Percentiles rank a stretch among this genome's conserved stretches.
phyloP scores from a whole-genome alignment of 2,329 filamentous ascomycete species.

The Seiridium cupressi region DNA sequence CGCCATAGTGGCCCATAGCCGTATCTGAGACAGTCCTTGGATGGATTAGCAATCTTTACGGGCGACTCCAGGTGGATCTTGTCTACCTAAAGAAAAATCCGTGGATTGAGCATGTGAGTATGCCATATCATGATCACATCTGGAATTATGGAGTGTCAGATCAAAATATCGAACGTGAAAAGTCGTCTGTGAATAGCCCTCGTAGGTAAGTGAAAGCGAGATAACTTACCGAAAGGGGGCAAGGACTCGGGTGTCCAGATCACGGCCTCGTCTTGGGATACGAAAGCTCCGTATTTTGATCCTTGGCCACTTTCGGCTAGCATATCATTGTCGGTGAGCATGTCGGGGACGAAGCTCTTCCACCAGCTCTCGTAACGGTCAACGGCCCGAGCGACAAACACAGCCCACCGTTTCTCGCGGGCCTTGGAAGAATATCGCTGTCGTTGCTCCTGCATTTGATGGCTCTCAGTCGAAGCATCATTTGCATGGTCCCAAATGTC shows the following conservation, averaged over 20 bases:
- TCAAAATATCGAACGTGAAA: too few species aligned
- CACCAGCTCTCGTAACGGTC: constrained; percentile 67
- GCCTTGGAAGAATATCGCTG: constrained; percentile 44
- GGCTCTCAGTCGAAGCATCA: constrained; percentile 15
- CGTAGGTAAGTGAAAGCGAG: background rate
- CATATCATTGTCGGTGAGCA: constrained; percentile 33
- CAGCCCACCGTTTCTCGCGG: constrained; percentile 67
- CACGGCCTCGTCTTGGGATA: constrained; percentile 22
- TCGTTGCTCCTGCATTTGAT: too few species aligned
- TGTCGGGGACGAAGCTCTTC: constrained; percentile 28
- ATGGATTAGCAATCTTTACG: constrained; percentile 19
- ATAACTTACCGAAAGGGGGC: constrained; percentile 51
- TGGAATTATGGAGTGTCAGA: too few species aligned
- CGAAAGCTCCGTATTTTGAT: constrained; percentile 21
- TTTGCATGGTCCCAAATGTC: constrained; percentile 49
- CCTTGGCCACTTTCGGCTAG: background rate
- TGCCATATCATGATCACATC: constrained; percentile 78
- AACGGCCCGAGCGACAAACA: constrained; percentile 64
- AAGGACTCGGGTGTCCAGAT: constrained; percentile 38
- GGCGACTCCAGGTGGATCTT: too few species aligned
- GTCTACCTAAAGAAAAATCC: constrained; percentile 38
- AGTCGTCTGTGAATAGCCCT: too few species aligned
- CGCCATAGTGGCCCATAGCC: constrained; percentile 54
- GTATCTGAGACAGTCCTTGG: constrained; percentile 63
- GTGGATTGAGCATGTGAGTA: constrained; percentile 71